Evolutionary conservation across 306 rosid genomes (phyloP).

Genomic region (Vigna mungo): DNA sequence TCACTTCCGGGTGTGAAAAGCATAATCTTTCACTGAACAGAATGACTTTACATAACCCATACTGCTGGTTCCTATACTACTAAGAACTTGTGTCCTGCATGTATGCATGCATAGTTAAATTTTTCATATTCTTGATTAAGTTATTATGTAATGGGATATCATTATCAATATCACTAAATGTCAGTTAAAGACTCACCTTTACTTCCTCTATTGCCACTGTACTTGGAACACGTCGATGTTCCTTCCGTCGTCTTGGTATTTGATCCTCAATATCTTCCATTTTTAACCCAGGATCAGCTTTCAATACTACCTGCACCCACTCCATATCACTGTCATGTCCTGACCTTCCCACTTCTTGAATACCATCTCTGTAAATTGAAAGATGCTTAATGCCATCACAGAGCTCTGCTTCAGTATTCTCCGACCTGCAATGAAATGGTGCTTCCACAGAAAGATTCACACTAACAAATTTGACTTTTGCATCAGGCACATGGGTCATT

Average conservation of each 20-base stretch:
- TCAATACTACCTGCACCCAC: slow-evolving; percentile 83
- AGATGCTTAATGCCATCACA: slow-evolving; percentile 22
- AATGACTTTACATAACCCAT: slow-evolving; percentile 26
- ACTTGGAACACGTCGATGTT: slow-evolving; percentile 98
- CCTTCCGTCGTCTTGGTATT: slow-evolving; percentile 76
- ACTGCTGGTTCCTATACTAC: neutral
- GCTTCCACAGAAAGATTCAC: slow-evolving; percentile 67
- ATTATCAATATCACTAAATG: slow-evolving; percentile 33
- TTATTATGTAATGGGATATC: neutral
- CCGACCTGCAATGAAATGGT: slow-evolving; percentile 48
- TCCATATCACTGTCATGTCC: slow-evolving; percentile 59
- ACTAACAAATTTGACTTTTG: slow-evolving; percentile 69
- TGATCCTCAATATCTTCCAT: slow-evolving; percentile 87
- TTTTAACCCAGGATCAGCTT: slow-evolving; percentile 77
- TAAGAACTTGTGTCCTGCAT: neutral
- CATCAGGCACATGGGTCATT: slow-evolving; percentile 73
- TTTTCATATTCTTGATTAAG: slow-evolving; percentile 23
- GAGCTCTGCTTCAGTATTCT: slow-evolving; percentile 53
- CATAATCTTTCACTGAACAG: slow-evolving; percentile 19
- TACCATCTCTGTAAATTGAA: slow-evolving; percentile 45
- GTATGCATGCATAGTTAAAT: neutral
- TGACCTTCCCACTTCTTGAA: slow-evolving; percentile 46
- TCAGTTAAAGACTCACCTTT: slow-evolving; percentile 64
- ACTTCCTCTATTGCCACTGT: slow-evolving; percentile 94
- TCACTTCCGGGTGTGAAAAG: slow-evolving; percentile 11